Conservation (phyloP, 78 protist species). For the Cavenderia fasciculata region DNA sequence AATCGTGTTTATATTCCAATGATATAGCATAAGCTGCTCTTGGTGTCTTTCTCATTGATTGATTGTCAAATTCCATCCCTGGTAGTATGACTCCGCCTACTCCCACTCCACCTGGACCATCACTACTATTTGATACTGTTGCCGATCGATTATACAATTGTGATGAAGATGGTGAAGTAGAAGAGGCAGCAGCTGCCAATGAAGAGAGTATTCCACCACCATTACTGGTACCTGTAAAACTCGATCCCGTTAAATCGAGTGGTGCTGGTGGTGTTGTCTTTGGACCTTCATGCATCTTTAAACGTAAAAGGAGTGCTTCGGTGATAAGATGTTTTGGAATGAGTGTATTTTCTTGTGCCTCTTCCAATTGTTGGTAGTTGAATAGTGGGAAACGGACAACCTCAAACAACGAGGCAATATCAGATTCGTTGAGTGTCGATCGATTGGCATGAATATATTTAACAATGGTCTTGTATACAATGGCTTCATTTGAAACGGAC, state of each 20-base stretch:
- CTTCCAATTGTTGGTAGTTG: slow-evolving; percentile 61
- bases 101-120: not conserved
- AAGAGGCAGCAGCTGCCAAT: not conserved
- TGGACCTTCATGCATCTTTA: slow-evolving; percentile 67
- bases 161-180: not conserved
- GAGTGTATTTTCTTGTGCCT: slow-evolving; percentile 51
- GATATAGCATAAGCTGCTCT: slow-evolving; percentile 69
- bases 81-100: not conserved
- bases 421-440: slow-evolving; percentile 3
- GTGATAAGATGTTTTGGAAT: slow-evolving; percentile 27
- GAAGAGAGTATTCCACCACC: not conserved
- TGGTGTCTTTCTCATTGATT: slow-evolving; percentile 28
- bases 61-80: not conserved
- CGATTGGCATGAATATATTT: slow-evolving; percentile 59
- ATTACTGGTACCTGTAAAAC: not conserved
- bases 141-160: not conserved
- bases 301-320: slow-evolving; percentile 45
- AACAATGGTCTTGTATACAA: slow-evolving; percentile 62
- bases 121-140: not conserved
- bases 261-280: slow-evolving; percentile 12
- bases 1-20: slow-evolving; percentile 41
- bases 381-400: slow-evolving; percentile 60
- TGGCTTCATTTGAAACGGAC: slow-evolving; percentile 73
- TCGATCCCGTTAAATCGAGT: not conserved
- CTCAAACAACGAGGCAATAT: slow-evolving; percentile 43